Evolutionary conservation across 1,284 basidiomycete species (phyloP), one percentile per base, ranked within the genome.

Genomic region (Malassezia slooffiae): DNA sequence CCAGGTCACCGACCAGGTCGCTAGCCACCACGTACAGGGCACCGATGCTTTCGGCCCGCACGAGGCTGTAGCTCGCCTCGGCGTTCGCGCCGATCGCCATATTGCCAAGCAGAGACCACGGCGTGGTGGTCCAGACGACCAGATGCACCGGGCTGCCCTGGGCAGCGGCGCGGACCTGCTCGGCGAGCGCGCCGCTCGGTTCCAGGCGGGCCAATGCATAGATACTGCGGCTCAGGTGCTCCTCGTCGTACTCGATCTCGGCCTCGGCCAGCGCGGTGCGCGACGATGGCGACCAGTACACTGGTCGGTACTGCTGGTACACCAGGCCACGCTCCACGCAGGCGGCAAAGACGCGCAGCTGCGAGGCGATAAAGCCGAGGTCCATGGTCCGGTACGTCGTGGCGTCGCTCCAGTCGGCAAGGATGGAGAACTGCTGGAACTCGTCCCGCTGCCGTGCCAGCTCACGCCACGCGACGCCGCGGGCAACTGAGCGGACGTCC

Each of bases 81-180:
- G 77, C 73, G 56, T 88, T 76, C 1, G 90, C 81, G 3, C 86
- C 83, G 38, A 97, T 83, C 5, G 82, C 89, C 89, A 91, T 88
- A 64, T 99, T 97, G 1, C 87, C 86, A 1, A 86, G 86, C 34
- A 97, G 73, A 6, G 87, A 95, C 91, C 91, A 99, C 0, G 93
- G 87, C 0, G 91, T 97, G 0, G 93, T 99, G 1, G 91, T 97
- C 93, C 93, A 99, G n/a, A 95, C 83, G 23, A 89, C 73, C 9
- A 91, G 59, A 15, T 77, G 75, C 3, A 82, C 70, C 13, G 67
- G 56, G 30, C 61, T 6, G 23, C 53, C 43, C 12, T 57, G 26
- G 15, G 77, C 73, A 13, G 40, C 42, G 27, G 12, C 20, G 24
- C 41, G 26, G 13, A 27, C 40, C 23, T 43, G 29, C 11, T 41